Conservation (phyloP, 768 basidiomycete species). For the Phylloporus rhodoxanthus region DNA sequence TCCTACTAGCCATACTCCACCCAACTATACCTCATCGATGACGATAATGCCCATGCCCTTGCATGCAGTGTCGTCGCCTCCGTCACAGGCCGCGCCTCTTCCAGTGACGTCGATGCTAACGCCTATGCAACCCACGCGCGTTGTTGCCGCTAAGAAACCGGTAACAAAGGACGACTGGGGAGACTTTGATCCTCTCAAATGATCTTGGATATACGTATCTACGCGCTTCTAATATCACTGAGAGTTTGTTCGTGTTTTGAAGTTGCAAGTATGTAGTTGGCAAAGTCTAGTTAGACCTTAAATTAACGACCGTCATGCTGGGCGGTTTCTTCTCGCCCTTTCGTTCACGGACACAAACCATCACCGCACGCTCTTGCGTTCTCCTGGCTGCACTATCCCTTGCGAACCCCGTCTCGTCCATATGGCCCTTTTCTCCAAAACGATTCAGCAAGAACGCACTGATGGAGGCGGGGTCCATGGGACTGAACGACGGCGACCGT, state of each 20-base stretch:
- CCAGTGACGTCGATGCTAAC: slow-evolving; percentile 49
- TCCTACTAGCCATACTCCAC: slow-evolving; percentile 11
- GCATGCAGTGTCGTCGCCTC: slow-evolving; percentile 27
- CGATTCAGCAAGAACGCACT: slow-evolving; percentile 78
- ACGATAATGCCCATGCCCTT: slow-evolving; percentile 19
- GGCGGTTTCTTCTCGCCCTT: background rate
- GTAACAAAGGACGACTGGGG: slow-evolving; percentile 66
- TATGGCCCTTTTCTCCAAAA: slow-evolving; percentile 88
- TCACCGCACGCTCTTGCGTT: background rate
- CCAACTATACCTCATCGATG: slow-evolving; percentile 15
- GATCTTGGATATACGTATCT: slow-evolving; percentile 10
- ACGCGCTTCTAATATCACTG: background rate
- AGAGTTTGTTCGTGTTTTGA: slow-evolving; percentile 25
- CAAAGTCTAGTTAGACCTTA: no score
- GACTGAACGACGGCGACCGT: slow-evolving; percentile 63
- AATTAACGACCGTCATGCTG: slow-evolving; percentile 8
- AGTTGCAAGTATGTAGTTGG: no score
- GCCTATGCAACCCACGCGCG: slow-evolving; percentile 50
- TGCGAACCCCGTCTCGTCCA: slow-evolving; percentile 23
- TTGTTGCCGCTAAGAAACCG: slow-evolving; percentile 37
- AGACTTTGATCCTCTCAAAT: slow-evolving; percentile 67
- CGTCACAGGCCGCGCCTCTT: slow-evolving; percentile 27
- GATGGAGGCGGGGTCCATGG: slow-evolving; percentile 73
- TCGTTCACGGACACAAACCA: background rate
- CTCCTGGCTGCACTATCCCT: slow-evolving; percentile 18